Percentiles rank a stretch among this genome's conserved stretches.
Evolutionary conservation across 2,329 filamentous ascomycete species (phyloP).

Genomic region (Beauveria varroae): DNA sequence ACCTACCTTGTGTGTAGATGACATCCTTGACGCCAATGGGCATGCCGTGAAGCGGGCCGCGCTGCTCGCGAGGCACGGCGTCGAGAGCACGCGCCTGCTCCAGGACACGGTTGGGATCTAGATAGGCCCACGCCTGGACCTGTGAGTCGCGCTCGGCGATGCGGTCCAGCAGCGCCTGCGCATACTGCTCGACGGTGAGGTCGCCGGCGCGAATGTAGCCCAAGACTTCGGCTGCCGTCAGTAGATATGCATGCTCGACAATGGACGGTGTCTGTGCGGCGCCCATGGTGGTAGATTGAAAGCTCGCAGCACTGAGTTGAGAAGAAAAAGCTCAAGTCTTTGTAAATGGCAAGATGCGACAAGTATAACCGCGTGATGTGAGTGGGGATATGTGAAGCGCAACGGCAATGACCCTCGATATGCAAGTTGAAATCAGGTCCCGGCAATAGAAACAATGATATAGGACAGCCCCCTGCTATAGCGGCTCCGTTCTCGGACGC

Average conservation of each 20-base stretch:
- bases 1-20: conserved; percentile 45
- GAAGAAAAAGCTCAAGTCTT: background rate
- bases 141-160: conserved; percentile 35
- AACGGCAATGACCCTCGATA: background rate
- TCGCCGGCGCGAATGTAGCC: conserved; percentile 29
- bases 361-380: background rate
- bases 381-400: background rate
- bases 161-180: conserved; percentile 36
- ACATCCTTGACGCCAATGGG: conserved; percentile 55
- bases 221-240: conserved; percentile 33
- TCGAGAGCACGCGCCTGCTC: conserved; percentile 44
- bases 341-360: background rate
- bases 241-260: conserved; percentile 1
- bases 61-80: conserved; percentile 33
- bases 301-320: too few species aligned
- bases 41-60: conserved; percentile 50
- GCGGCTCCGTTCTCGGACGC: background rate
- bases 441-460: background rate
- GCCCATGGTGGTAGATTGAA: conserved; percentile 5
- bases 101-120: conserved; percentile 39
- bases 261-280: conserved; percentile 11
- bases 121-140: conserved; percentile 44
- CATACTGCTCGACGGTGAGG: conserved; percentile 42
- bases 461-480: background rate
- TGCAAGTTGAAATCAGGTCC: background rate